Evolutionary conservation across 768 basidiomycete species (phyloP).

Genomic region (Termitomyces sp.): DNA sequence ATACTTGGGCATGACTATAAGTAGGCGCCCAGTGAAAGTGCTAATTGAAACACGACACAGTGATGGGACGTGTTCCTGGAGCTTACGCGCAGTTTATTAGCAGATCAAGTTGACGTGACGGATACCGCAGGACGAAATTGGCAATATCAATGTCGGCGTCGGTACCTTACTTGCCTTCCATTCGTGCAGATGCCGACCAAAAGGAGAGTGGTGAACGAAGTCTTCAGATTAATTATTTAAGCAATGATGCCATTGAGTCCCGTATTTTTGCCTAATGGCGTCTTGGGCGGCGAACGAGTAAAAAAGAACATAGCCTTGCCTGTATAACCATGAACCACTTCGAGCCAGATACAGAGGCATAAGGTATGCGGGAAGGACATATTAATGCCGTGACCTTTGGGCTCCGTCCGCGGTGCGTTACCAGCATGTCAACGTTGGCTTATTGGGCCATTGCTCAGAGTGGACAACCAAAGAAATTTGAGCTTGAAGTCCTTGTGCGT

Average conservation of each 20-base stretch:
- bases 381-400: too few relatives aligned
- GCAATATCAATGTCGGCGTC: not conserved
- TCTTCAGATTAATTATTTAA: not conserved
- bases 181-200: not conserved
- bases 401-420: too few relatives aligned
- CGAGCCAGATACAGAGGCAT: not conserved
- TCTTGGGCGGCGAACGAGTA: not conserved
- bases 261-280: not conserved
- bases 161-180: not conserved
- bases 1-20: not conserved
- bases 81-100: not conserved
- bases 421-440: not conserved
- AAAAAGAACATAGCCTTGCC: not conserved
- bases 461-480: too few relatives aligned
- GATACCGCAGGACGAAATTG: not conserved
- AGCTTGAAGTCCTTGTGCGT: too few relatives aligned
- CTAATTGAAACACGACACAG: not conserved
- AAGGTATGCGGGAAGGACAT: not conserved
- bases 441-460: too few relatives aligned
- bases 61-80: not conserved
- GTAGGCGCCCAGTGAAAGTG: not conserved
- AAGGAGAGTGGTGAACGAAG: too few relatives aligned
- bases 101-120: not conserved
- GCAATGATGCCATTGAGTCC: not conserved
- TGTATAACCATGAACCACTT: not conserved